Evolutionary conservation across 73 alveolate species (phyloP).

Genomic region (Paraurostyla sp.): DNA sequence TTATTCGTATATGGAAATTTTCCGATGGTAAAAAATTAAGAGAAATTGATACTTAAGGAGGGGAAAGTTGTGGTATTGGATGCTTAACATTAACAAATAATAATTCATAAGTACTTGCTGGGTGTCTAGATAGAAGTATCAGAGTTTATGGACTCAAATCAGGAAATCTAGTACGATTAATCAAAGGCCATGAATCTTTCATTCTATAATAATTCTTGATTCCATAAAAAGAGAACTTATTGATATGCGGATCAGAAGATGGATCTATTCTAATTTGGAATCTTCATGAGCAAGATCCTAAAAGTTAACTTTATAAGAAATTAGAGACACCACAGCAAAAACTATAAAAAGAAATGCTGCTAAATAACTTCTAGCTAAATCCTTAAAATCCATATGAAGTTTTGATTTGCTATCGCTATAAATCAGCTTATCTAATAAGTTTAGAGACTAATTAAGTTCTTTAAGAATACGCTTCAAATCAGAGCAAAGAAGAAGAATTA

Average conservation of each 20-base stretch:
- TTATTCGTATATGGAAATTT: conserved; percentile 74
- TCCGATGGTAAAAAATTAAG: conserved; percentile 72
- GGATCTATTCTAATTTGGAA: conserved; percentile 46
- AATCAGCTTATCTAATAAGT: conserved; percentile 10
- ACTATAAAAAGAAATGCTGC: background rate
- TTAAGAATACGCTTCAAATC: conserved; percentile 10
- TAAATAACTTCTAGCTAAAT: background rate
- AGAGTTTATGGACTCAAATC: conserved; percentile 75
- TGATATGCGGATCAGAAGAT: conserved; percentile 23
- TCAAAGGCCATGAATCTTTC: conserved; percentile 70
- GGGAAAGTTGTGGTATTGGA: conserved; percentile 65
- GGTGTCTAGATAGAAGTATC: conserved; percentile 70
- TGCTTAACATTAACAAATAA: conserved; percentile 58
- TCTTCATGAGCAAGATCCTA: background rate
- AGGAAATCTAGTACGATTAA: conserved; percentile 67
- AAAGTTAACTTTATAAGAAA: background rate
- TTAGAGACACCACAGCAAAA: background rate
- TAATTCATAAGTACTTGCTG: conserved; percentile 67
- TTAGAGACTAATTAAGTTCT: background rate
- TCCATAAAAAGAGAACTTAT: background rate
- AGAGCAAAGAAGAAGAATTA: conserved; percentile 46
- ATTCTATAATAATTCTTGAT: background rate
- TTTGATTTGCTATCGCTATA: background rate
- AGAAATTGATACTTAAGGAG: conserved; percentile 61
- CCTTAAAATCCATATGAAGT: background rate